These are phyloP conservation scores for Myxozyma geophila DNA, from an alignment of 805 yeast genomes.

Conservation along the genomic window DNA sequence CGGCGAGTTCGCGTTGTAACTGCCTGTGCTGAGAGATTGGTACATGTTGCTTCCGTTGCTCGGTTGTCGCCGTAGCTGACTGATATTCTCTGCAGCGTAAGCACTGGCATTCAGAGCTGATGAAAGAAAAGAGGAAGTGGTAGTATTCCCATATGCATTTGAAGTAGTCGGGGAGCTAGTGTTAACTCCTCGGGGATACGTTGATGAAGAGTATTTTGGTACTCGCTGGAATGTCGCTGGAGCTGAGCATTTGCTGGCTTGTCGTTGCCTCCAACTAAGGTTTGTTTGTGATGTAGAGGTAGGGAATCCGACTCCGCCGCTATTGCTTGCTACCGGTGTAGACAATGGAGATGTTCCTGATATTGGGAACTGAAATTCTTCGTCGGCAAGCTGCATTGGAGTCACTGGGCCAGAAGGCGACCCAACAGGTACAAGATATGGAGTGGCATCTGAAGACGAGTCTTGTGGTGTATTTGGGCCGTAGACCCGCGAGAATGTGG, in stretches of 20 bases:
- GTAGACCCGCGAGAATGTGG: conserved; percentile 8
- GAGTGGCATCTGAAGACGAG: conserved; percentile 21
- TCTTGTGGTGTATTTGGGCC: not conserved
- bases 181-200: not conserved
- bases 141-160: not conserved
- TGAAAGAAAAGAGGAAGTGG: conserved; percentile 14
- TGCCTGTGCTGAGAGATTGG: not conserved
- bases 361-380: conserved; percentile 29
- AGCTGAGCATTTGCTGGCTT: not conserved
- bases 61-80: conserved; percentile 3
- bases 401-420: conserved; percentile 35
- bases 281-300: not conserved
- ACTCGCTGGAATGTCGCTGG: not conserved
- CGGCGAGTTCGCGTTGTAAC: not conserved
- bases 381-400: conserved; percentile 36
- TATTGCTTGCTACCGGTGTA: not conserved
- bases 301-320: not conserved
- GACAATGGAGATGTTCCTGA: not conserved
- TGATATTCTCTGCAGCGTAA: conserved; percentile 5
- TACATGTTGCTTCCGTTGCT: not conserved
- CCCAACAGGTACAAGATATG: conserved; percentile 32
- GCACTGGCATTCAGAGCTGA: conserved; percentile 9
- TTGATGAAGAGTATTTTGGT: not conserved
- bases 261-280: conserved; percentile 1
- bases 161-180: not conserved